Base-by-base conservation (phyloP, 2,329 filamentous ascomycete genomes). In the Colletotrichum spaethianum region DNA sequence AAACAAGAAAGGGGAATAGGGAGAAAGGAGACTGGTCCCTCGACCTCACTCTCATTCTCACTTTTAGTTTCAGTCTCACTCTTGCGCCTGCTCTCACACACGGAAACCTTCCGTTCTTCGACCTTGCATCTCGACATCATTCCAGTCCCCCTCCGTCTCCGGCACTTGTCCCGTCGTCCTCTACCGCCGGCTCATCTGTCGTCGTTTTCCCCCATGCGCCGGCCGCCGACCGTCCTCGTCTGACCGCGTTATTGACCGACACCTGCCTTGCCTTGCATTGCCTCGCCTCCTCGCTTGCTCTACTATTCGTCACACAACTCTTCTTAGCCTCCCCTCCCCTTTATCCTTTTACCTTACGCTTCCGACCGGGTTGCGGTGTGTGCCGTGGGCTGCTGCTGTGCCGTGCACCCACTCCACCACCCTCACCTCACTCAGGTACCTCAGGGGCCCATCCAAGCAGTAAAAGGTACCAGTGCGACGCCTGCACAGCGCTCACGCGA, bases 211-310 rank as follows among this genome's bases (percentile, higher is more conserved):
- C 61, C 46, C 42, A 61, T 4, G 36, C 44, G 42, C 50, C 61
- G 33, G 60, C 40, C 63, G 52, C 63, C 63, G 31, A 48, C 48
- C 33, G 44, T 62, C 31, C 52, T 5, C 61, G 64, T 52, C 61
- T 65, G 38, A 56, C 50, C 63, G 57, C 50, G 62, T 63, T 72
- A 18, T 63, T 67, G 63, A 63, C 57, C 63, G 57, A 68, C 57
- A 42, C 42, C 50, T 68, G 28, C 56, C n/a, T 64, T 48, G 40
- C 53, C 28, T 57, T 33, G 36, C 31, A 9, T 63, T 23, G 14
- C 31, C 59, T 36, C 44, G 59, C n/a, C 44, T 50, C 11, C n/a
- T 36, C 31, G 14, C 5, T 12, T 33, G 18, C 20, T 53, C 4
- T 20, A 16, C 26, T 31, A 2, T 53, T 9, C 18, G 23, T 14